A percentile compares a stretch with the other conserved stretches of the same genome.
These are phyloP conservation scores for Vitis amurensis DNA, from an alignment of 164 flowering plant genomes.

Conservation along the genomic window DNA sequence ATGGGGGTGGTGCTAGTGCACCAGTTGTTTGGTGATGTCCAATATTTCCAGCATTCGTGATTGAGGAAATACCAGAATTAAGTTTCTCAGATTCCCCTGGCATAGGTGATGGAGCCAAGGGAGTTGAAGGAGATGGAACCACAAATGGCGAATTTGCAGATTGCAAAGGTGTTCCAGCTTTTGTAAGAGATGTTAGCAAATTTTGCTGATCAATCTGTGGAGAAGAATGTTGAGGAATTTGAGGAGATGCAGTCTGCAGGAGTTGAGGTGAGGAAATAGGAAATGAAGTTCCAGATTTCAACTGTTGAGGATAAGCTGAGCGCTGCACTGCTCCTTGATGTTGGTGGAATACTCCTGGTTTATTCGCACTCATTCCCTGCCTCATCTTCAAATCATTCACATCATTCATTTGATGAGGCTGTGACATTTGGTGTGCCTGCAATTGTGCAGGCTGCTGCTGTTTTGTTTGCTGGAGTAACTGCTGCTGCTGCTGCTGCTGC, in stretches of 20 bases:
- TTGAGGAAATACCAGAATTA: conserved; percentile 47
- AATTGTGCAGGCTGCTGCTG: conserved; percentile 50
- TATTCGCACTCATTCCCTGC: conserved; percentile 46
- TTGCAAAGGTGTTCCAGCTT: conserved; percentile 74
- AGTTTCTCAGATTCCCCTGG: conserved; percentile 81
- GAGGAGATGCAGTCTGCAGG: conserved; percentile 70
- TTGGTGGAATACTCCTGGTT: conserved; percentile 60
- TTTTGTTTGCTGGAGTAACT: conserved; percentile 28
- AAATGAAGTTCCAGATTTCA: conserved; percentile 63
- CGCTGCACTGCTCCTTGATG: conserved; percentile 57
- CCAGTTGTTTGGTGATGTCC: conserved; percentile 49
- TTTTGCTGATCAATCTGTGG: conserved; percentile 86
- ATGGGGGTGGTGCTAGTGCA: conserved; percentile 38
- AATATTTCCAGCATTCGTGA: conserved; percentile 63
- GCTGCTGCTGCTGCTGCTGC: conserved; percentile 20
- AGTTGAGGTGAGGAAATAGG: conserved; percentile 73
- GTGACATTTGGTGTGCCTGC: conserved; percentile 56
- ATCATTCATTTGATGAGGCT: conserved; percentile 66
- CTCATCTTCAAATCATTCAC: conserved; percentile 61
- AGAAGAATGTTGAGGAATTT: conserved; percentile 69
- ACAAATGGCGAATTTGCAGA: conserved; percentile 77
- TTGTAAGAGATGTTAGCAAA: conserved; percentile 47
- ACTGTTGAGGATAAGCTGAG: conserved; percentile 48
- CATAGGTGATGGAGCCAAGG: conserved; percentile 81
- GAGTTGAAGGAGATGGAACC: conserved; percentile 82